These are phyloP conservation scores for Dactylellina leptospora DNA, from an alignment of 2,329 filamentous ascomycete species.

Conservation along the genomic window DNA sequence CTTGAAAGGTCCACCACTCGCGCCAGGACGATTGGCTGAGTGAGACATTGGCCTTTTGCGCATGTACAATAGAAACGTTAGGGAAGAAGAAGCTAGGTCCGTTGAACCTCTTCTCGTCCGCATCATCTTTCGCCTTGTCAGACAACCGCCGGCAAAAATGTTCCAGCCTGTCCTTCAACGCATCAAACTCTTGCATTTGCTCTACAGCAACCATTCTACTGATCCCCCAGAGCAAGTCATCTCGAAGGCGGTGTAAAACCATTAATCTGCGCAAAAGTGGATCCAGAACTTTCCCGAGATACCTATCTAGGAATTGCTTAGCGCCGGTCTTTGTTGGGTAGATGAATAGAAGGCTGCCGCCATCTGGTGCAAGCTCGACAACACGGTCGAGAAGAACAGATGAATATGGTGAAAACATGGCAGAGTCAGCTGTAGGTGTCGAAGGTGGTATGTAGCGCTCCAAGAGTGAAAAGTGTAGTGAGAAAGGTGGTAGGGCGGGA, in stretches of 20 bases:
- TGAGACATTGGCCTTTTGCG: slow-evolving; percentile 55
- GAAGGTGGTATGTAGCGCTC: slow-evolving; percentile 57
- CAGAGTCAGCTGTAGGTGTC: slow-evolving; percentile 54
- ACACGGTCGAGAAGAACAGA: slow-evolving; percentile 57
- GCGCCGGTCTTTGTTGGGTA: slow-evolving; percentile 57
- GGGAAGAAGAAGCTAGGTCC: slow-evolving; percentile 35
- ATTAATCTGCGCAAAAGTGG: slow-evolving; percentile 57
- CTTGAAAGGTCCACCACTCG: slow-evolving; percentile 57
- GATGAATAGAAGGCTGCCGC: slow-evolving; percentile 56
- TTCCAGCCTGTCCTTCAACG: slow-evolving; percentile 53
- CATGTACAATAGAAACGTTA: slow-evolving; percentile 53
- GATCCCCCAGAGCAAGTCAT: slow-evolving; percentile 56
- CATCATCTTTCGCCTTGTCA: slow-evolving; percentile 30
- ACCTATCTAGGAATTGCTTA: slow-evolving; percentile 56
- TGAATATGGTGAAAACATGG: slow-evolving; percentile 56
- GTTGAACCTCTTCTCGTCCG: slow-evolving; percentile 27
- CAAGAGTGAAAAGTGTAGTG: slow-evolving; percentile 56
- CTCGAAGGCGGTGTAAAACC: slow-evolving; percentile 56
- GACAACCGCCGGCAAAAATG: slow-evolving; percentile 54
- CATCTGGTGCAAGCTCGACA: slow-evolving; percentile 55
- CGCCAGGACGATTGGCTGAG: slow-evolving; percentile 57
- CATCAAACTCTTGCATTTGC: slow-evolving; percentile 56
- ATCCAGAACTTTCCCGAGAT: slow-evolving; percentile 57
- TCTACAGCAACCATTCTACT: slow-evolving; percentile 56
- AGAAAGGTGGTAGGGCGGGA: slow-evolving; percentile 56